Base-by-base conservation (phyloP, 768 basidiomycete species). In the Termitomyces eurrhizus region DNA sequence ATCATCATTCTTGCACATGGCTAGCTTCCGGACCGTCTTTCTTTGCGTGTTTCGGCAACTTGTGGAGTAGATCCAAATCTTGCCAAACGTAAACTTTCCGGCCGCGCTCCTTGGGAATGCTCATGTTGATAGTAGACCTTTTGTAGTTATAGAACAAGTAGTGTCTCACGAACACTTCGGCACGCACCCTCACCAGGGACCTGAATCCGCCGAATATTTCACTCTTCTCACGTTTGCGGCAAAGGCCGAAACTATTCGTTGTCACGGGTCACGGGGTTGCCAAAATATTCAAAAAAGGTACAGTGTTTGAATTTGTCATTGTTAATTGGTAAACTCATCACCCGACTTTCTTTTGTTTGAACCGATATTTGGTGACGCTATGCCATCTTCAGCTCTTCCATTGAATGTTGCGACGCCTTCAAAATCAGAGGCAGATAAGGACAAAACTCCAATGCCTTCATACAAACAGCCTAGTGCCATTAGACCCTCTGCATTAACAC, bases 341-440 rank as follows among this genome's bases (percentile, higher is more conserved):
- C 14, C 42, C 41, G 29, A 42, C 36, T 26, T 18, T 14, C 52
- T 39, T 54, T 32, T 26, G 21, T 49, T 32, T 18, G 4, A 50
- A 37, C 33, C 56, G 12, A 18, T 21, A 21, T 39, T 41, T 57
- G 11, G 9, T 26, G 36, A 26, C 13, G 9, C 37, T 70, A 75
- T 78, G 77, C 70, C 74, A 42, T 80, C 83, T 29, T 81, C 85
- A 58, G 87, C 88, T 45, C 80, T 87, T 42, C 88, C 88, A 11
- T 75, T 90, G 66, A 90, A 89, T 66, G 84, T 83, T 32, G 80
- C 86, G 36, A 85, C 85, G 0, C 83, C 85, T 42, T 79, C 80
- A 0, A 83, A 82, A 65, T 58, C 61, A 37, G 80, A 81, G 26
- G 67, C 59, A 50, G 80, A 80, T 55, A 79, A 77, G 59, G 80